phyloP scores from a whole-genome alignment of 1,139 yeast genomes.

The Candida smagusa region DNA sequence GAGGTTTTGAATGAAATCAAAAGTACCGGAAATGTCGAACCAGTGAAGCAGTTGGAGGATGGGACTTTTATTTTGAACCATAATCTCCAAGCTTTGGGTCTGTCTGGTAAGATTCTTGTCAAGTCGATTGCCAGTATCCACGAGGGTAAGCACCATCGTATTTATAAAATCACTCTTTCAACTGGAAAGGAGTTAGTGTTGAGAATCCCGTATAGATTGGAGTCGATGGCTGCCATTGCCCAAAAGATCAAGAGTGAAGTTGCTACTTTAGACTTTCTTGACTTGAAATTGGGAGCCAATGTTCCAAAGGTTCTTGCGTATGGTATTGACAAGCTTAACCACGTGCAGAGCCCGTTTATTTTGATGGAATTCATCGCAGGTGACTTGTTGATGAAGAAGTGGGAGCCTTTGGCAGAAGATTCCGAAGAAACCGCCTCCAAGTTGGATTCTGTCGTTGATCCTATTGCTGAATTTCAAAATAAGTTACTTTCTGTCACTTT shows the following conservation, averaged over 20 bases:
- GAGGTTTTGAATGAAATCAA: constrained; percentile 31
- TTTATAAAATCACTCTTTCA: constrained; percentile 67
- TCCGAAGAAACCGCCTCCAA: constrained; percentile 36
- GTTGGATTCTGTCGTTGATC: constrained; percentile 55
- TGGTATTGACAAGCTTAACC: constrained; percentile 60
- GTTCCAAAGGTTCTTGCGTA: constrained; percentile 79
- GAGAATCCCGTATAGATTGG: constrained; percentile 81
- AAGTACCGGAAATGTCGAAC: constrained; percentile 23
- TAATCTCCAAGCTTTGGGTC: constrained; percentile 46
- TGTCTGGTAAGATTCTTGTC: constrained; percentile 45
- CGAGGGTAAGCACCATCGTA: constrained; percentile 91
- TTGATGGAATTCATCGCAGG: constrained; percentile 80
- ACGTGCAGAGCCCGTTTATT: constrained; percentile 69
- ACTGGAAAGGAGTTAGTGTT: constrained; percentile 64
- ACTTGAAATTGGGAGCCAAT: constrained; percentile 47
- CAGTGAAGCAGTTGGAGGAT: constrained; percentile 29
- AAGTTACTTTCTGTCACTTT: constrained; percentile 53
- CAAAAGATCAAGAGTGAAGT: constrained; percentile 82
- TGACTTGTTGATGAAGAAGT: constrained; percentile 75
- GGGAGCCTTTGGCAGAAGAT: constrained; percentile 73
- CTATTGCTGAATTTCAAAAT: constrained; percentile 59
- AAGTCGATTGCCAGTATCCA: constrained; percentile 80
- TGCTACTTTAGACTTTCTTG: constrained; percentile 84
- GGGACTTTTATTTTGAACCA: constrained; percentile 44
- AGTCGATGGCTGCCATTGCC: constrained; percentile 58